A percentile compares a stretch with the other conserved stretches of the same genome.
These are phyloP conservation scores for Rheum nobile DNA, from an alignment of 148 eudicot species.

Conservation along the genomic window DNA sequence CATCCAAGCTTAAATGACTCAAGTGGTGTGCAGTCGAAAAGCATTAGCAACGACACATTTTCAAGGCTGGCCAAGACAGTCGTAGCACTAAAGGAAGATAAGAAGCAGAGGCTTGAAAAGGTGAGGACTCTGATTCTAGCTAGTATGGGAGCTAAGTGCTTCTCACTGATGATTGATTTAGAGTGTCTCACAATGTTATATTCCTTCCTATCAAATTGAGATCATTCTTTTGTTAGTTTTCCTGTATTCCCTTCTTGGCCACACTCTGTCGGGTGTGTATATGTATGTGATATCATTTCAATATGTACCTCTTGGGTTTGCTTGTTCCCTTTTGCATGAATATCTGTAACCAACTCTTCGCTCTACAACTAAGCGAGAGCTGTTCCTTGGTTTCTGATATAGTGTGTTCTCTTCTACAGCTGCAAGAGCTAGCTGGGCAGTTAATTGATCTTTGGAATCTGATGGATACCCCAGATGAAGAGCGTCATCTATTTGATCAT, in stretches of 20 bases:
- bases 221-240: neutral
- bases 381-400: conserved; percentile 8
- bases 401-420: conserved; percentile 24
- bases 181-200: neutral
- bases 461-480: conserved; percentile 62
- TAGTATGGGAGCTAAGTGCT: no score
- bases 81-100: conserved; percentile 70
- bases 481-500: conserved; percentile 39
- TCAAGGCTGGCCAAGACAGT: conserved; percentile 82
- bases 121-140: conserved; percentile 19
- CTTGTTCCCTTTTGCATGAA: neutral
- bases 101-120: conserved; percentile 78
- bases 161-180: neutral
- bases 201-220: neutral
- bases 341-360: no score
- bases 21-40: conserved; percentile 63
- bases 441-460: conserved; percentile 61
- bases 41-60: conserved; percentile 88
- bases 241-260: neutral
- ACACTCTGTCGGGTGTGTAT: neutral
- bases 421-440: conserved; percentile 51
- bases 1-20: conserved; percentile 92
- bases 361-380: conserved; percentile 7
- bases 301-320: neutral
- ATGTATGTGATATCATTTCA: neutral